Evolutionary conservation across 768 basidiomycete genomes (phyloP).

Genomic region (Mycena epipterygia): DNA sequence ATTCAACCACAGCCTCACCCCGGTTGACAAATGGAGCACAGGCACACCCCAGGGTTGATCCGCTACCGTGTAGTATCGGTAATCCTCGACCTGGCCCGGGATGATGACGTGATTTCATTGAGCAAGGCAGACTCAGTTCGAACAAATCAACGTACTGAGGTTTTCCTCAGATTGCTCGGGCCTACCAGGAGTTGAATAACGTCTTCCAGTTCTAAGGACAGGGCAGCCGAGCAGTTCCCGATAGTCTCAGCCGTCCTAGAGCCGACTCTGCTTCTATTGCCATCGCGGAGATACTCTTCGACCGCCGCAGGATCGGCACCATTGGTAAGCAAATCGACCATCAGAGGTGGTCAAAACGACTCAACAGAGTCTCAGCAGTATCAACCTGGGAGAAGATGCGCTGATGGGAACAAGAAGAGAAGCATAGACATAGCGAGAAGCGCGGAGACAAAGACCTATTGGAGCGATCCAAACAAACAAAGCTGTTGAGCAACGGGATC

Average conservation of each 20-base stretch:
- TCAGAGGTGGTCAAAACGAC: neutral
- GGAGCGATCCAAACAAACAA: too few species aligned
- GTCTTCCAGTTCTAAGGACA: neutral
- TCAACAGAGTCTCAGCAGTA: neutral
- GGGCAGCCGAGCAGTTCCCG: neutral
- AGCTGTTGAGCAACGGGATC: too few species aligned
- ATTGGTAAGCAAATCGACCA: constrained; percentile 19
- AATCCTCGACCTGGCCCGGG: neutral
- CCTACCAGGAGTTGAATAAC: neutral
- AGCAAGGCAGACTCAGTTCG: neutral
- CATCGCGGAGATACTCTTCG: constrained; percentile 15
- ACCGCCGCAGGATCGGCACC: constrained; percentile 11
- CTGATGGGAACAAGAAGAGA: neutral
- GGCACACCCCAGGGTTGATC: neutral
- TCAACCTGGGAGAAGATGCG: neutral
- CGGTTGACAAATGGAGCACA: constrained; percentile 9
- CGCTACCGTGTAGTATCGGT: constrained; percentile 9
- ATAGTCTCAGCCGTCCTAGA: neutral
- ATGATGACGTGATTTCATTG: constrained; percentile 25
- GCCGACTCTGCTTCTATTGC: neutral
- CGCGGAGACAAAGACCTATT: constrained; percentile 19
- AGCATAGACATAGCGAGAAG: neutral
- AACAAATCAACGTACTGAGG: neutral
- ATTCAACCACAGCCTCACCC: neutral
- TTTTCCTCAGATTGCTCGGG: neutral